Base-by-base conservation (phyloP, 805 yeast species). In the Candida manassasensis region DNA sequence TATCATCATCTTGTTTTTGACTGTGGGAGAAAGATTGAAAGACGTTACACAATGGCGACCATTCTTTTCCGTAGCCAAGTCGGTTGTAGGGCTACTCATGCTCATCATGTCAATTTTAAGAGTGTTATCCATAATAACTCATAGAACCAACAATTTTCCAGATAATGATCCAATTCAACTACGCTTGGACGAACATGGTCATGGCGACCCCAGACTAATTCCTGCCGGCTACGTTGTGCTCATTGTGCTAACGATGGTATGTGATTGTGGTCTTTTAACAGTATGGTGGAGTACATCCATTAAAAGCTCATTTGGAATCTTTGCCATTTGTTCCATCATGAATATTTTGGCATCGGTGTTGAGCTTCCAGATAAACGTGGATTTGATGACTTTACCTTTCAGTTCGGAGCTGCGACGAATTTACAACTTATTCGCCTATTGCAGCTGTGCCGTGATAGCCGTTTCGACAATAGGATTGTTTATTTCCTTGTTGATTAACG, bases 391-490 rank as follows among this genome's bases (percentile, higher is more conserved):
- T 27, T 5, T 29, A 10, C 21, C 35, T n/a, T 19, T 17, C 11
- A 21, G 19, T 27, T 13, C 12, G 6, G 25, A 34, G 10, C 37
- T 37, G 4, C 37, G 38, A 13, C 31, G 33, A 27, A 6, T 41
- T 17, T 41, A 41, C 12, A 41, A 37, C 26, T 29, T 41, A 17
- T 41, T 31, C 19, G 34, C 35, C 10, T 32, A 35, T n/a, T 29
- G 38, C 9, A 35, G 40, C 14, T 35, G 37, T 19, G 36, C 41
- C 14, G n/a, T 38, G 3, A 39, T 44, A 5, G 41, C 36, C 16
- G 41, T 36, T 16, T 29, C 40, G 3, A 32, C 35, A 6, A 22
- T 36, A 34, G 49, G 49, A 5, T n/a, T 40, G 4, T 31, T 25
- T 14, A 16, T 43, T 4, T 19, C 31, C 17, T 7, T 34, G 10